These are phyloP conservation scores for Zarea fungicola DNA, from an alignment of 2,329 filamentous ascomycete species.

Conservation along the genomic window DNA sequence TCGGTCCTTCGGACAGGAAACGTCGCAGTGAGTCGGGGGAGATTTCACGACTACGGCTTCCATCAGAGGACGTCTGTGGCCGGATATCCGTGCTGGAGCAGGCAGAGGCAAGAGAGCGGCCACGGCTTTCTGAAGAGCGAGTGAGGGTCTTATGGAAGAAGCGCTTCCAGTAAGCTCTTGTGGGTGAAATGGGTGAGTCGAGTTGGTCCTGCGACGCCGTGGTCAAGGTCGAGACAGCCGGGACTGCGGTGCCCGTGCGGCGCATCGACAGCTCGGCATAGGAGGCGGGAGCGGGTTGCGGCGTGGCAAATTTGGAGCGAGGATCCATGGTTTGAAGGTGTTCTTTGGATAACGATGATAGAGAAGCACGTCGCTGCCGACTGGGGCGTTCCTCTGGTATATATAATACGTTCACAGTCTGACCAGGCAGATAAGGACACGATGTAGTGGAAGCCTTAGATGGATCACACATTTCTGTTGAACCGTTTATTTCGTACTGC, in stretches of 20 bases:
- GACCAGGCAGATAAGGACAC: slow-evolving; percentile 84
- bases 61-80: slow-evolving; percentile 27
- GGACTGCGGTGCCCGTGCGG: slow-evolving; percentile 26
- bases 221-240: slow-evolving; percentile 41
- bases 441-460: slow-evolving; percentile 66
- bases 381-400: slow-evolving; percentile 65
- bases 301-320: slow-evolving; percentile 67
- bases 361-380: slow-evolving; percentile 59
- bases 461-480: slow-evolving; percentile 70
- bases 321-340: slow-evolving; percentile 74
- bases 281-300: slow-evolving; percentile 41
- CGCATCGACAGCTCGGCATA: slow-evolving; percentile 22
- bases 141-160: slow-evolving; percentile 23
- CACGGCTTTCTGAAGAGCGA: not conserved
- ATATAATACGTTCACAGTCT: slow-evolving; percentile 77
- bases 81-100: slow-evolving; percentile 23
- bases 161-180: slow-evolving; percentile 39
- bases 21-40: slow-evolving; percentile 51
- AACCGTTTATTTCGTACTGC: slow-evolving; percentile 79
- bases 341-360: slow-evolving; percentile 52
- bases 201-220: slow-evolving; percentile 32
- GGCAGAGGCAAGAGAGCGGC: slow-evolving; percentile 19
- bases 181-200: slow-evolving; percentile 24
- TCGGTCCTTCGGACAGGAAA: slow-evolving; percentile 26
- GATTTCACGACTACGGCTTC: slow-evolving; percentile 44